Evolutionary conservation across 495 filamentous ascomycete genomes (phyloP).

Genomic region (Hyaloscypha finlandica): DNA sequence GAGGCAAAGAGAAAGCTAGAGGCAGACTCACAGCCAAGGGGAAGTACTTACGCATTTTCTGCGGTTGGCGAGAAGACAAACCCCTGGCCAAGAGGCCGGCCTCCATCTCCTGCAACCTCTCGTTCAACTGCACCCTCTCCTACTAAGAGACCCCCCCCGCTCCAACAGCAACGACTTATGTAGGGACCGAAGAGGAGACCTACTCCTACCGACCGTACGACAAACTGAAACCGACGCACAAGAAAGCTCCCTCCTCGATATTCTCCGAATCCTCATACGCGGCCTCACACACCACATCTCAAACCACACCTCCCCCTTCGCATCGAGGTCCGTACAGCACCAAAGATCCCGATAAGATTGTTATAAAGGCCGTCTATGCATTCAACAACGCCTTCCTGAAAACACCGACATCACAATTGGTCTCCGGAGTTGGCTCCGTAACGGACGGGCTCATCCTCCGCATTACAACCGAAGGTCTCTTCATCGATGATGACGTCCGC

Average conservation of each 20-base stretch:
- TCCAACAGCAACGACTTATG: slow-evolving; percentile 61
- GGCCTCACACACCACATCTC: slow-evolving; percentile 76
- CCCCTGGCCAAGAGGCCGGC: slow-evolving; percentile 56
- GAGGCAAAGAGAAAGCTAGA: slow-evolving; percentile 29
- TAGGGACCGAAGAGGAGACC: slow-evolving; percentile 62
- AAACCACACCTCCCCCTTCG: slow-evolving; percentile 81
- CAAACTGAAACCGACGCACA: slow-evolving; percentile 50
- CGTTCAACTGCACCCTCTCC: slow-evolving; percentile 36
- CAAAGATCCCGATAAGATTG: slow-evolving; percentile 91
- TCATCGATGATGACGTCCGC: slow-evolving; percentile 93
- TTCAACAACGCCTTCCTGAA: slow-evolving; percentile 84
- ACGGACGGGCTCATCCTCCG: slow-evolving; percentile 85
- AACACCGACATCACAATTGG: slow-evolving; percentile 78
- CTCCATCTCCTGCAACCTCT: slow-evolving; percentile 27
- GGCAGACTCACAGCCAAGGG: slow-evolving; percentile 32
- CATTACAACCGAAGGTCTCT: slow-evolving; percentile 87
- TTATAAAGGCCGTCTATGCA: slow-evolving; percentile 85
- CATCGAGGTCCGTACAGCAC: slow-evolving; percentile 75
- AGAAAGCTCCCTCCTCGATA: slow-evolving; percentile 62
- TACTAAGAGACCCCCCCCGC: slow-evolving; percentile 47
- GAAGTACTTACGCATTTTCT: slow-evolving; percentile 50
- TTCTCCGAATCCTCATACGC: slow-evolving; percentile 86
- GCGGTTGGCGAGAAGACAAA: slow-evolving; percentile 57
- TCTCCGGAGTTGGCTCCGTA: slow-evolving; percentile 71
- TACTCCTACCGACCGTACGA: slow-evolving; percentile 87